Conservation (phyloP, 305 asterid species). For the Withania somnifera region DNA sequence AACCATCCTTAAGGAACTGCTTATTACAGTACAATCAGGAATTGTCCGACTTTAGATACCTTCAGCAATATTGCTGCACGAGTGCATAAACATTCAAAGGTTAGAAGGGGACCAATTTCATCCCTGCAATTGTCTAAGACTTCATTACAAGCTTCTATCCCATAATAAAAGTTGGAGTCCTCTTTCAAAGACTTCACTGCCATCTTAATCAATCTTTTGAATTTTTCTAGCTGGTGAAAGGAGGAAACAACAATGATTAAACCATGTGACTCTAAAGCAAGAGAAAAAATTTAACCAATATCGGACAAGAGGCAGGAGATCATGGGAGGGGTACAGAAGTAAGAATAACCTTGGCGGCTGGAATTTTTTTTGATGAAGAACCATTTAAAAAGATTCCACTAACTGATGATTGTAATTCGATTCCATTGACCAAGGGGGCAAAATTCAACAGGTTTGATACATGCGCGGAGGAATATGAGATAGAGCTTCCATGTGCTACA, state of each 20-base stretch:
- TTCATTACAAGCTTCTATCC: conserved; percentile 91
- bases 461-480: conserved; percentile 59
- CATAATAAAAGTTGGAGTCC: conserved; percentile 53
- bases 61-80: conserved; percentile 91
- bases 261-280: not conserved
- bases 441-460: conserved; percentile 47
- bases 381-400: conserved; percentile 38
- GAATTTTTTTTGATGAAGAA: conserved; percentile 28
- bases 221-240: conserved; percentile 52
- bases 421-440: conserved; percentile 34
- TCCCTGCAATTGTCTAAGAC: conserved; percentile 66
- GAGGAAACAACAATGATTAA: not conserved
- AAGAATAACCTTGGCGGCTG: conserved; percentile 46
- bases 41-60: conserved; percentile 29
- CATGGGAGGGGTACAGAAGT: not conserved
- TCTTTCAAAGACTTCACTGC: conserved; percentile 65
- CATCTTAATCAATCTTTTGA: conserved; percentile 66
- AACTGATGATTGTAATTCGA: conserved; percentile 35
- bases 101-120: conserved; percentile 52
- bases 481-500: conserved; percentile 53
- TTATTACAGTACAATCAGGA: not conserved
- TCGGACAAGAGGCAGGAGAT: conserved; percentile 2
- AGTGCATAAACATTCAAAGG: conserved; percentile 71
- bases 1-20: not conserved
- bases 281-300: not conserved